These are phyloP conservation scores for Paramyrothecium roridum DNA, from an alignment of 2,329 filamentous ascomycete species.

Conservation along the genomic window DNA sequence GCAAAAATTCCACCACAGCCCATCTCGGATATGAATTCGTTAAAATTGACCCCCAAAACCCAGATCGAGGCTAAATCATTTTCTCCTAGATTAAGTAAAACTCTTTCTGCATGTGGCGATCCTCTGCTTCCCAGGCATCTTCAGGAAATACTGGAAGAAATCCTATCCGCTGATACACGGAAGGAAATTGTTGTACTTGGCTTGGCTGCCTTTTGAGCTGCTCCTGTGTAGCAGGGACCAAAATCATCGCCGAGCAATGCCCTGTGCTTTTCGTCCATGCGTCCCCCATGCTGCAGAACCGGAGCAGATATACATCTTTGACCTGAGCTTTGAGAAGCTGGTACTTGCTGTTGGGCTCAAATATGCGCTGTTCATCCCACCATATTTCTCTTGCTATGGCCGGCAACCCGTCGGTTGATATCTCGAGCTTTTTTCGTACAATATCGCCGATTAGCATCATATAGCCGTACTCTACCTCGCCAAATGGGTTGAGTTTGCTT, in stretches of 20 bases:
- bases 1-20: no score
- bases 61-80: no score
- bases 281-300: constrained; percentile 3
- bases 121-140: constrained; percentile 10
- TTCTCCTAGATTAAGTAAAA: no score
- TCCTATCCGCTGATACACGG: constrained; percentile 14
- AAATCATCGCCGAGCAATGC: constrained; percentile 13
- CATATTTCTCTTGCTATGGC: constrained; percentile 3
- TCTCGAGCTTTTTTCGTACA: constrained; percentile 4
- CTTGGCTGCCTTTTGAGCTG: constrained; percentile 7
- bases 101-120: no score
- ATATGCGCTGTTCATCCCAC: no score
- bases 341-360: constrained; percentile 12
- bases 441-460: constrained; percentile 14
- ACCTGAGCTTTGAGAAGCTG: constrained; percentile 5
- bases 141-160: constrained; percentile 11
- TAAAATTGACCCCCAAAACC: no score
- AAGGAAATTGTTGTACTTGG: constrained; percentile 7
- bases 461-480: constrained; percentile 11
- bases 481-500: constrained; percentile 9
- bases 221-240: constrained; percentile 8
- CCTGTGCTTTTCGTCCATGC: background rate
- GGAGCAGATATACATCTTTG: constrained; percentile 8
- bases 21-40: no score
- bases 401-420: constrained; percentile 6